Conservation (phyloP, 345 rosid genomes). For the Citrus sinensis region DNA sequence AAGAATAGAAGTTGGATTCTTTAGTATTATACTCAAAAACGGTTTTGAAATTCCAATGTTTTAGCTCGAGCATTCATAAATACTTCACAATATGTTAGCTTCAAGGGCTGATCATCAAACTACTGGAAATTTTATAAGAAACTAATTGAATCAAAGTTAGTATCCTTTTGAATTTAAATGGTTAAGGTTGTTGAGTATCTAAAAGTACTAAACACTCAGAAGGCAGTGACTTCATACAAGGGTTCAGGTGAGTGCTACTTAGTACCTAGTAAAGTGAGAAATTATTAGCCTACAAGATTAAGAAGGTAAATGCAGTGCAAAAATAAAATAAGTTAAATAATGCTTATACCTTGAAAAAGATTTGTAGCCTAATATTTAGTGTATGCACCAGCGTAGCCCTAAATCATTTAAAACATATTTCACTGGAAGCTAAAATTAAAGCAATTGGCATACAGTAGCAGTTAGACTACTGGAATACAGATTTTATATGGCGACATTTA, state of each 20-base stretch:
- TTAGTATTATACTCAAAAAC: background rate
- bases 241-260: background rate
- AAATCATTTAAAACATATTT: background rate
- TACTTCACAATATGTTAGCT: background rate
- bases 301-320: background rate
- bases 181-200: background rate
- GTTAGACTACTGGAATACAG: background rate
- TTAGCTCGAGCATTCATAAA: background rate
- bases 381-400: background rate
- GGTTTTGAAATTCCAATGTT: background rate
- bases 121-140: background rate
- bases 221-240: background rate
- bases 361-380: background rate
- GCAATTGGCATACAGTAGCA: background rate
- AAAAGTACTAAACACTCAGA: background rate
- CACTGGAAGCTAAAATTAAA: background rate
- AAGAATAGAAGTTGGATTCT: background rate
- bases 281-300: background rate
- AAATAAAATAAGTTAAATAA: background rate
- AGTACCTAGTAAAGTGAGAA: background rate
- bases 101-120: background rate
- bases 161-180: background rate
- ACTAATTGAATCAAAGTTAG: background rate
- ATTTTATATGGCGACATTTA: slow-evolving; percentile 19
- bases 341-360: background rate